Conservation (phyloP, 169 alveolate species). For the Babesia sp. region DNA sequence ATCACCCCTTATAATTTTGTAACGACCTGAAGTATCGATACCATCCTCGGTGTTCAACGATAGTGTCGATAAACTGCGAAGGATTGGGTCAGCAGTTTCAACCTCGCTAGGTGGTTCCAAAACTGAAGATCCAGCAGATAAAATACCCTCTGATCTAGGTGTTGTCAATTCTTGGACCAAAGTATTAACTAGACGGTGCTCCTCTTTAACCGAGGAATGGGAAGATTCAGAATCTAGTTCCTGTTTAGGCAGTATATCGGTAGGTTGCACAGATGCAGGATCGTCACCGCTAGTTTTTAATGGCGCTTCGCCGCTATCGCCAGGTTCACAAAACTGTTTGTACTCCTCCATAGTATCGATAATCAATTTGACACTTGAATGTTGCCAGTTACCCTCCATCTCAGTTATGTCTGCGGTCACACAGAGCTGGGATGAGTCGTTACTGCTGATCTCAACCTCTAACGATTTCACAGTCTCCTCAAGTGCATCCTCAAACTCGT, state of each 20-base stretch:
- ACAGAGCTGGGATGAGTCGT: not conserved
- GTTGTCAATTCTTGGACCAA: not conserved
- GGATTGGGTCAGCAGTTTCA: not conserved
- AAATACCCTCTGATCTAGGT: no score
- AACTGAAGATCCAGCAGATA: not conserved
- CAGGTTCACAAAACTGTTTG: conserved; percentile 4
- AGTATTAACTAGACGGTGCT: no score
- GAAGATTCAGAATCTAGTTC: not conserved
- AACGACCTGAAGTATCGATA: not conserved
- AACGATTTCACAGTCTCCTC: conserved; percentile 60
- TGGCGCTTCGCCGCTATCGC: not conserved
- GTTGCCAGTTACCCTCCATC: conserved; percentile 68
- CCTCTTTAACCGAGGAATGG: no score
- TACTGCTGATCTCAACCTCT: conserved; percentile 23
- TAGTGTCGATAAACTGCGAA: not conserved
- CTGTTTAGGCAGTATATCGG: not conserved
- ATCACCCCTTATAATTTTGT: not conserved
- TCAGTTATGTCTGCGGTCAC: conserved; percentile 42
- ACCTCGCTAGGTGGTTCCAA: not conserved
- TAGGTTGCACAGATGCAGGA: not conserved
- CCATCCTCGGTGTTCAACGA: not conserved
- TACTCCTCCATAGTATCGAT: conserved; percentile 60
- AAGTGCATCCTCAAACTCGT: conserved; percentile 63
- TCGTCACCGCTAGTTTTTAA: not conserved
- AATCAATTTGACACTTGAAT: conserved; percentile 43